Evolutionary conservation across 805 yeast genomes (phyloP).

Genomic region (Starmerella apicola): DNA sequence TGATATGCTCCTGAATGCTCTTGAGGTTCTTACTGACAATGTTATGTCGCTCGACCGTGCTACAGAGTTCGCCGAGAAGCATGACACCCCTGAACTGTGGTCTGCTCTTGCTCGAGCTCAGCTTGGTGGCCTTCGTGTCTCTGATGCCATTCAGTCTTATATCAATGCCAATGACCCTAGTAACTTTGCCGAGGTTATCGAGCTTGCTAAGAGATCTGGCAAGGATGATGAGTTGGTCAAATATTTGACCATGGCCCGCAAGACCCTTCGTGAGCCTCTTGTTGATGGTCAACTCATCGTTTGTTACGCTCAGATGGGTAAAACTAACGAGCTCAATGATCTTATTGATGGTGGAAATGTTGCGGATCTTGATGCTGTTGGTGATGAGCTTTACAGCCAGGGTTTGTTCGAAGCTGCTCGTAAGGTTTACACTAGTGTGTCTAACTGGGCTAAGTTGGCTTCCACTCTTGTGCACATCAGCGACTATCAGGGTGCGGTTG

Average conservation of each 20-base stretch:
- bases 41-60: conserved; percentile 92
- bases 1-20: conserved; percentile 63
- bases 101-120: conserved; percentile 93
- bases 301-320: conserved; percentile 70
- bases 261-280: conserved; percentile 75
- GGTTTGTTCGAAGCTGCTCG: conserved; percentile 88
- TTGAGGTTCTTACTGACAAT: conserved; percentile 84
- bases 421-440: conserved; percentile 67
- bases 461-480: conserved; percentile 86
- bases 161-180: conserved; percentile 85
- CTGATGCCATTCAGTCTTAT: conserved; percentile 85
- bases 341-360: conserved; percentile 79
- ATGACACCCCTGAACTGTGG: conserved; percentile 81
- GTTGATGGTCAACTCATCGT: conserved; percentile 87
- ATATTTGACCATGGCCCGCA: conserved; percentile 83
- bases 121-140: conserved; percentile 79
- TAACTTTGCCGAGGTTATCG: conserved; percentile 83
- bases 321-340: conserved; percentile 67
- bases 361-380: conserved; percentile 83
- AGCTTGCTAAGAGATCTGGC: conserved; percentile 89
- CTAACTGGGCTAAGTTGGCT: conserved; percentile 91
- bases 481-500: conserved; percentile 94
- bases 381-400: conserved; percentile 75
- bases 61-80: conserved; percentile 79
- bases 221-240: conserved; percentile 86